Evolutionary conservation across 805 yeast genomes (phyloP).

Genomic region (Metschnikowia arizonensis): DNA sequence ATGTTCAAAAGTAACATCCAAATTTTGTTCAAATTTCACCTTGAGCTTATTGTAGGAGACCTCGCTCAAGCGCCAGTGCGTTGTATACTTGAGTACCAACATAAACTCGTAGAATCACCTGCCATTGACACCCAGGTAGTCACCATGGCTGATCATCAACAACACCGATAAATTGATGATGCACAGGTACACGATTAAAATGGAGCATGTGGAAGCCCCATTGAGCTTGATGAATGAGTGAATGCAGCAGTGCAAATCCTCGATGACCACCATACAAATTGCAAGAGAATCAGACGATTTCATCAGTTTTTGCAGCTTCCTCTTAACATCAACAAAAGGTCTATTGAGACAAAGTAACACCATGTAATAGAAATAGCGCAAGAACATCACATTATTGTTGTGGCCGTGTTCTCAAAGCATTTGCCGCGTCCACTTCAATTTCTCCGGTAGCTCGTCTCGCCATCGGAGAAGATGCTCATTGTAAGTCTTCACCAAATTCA

Average conservation of each 20-base stretch:
- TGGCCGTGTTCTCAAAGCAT: constrained; percentile 6
- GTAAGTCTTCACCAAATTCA: constrained; percentile 7
- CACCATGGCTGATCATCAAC: background rate
- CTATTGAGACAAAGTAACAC: constrained; percentile 14
- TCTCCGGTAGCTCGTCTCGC: constrained; percentile 9
- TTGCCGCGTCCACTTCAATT: constrained; percentile 10
- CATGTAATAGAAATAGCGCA: constrained; percentile 15
- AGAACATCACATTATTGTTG: constrained; percentile 12
- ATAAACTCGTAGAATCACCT: constrained; percentile 13
- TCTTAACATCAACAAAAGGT: constrained; percentile 11
- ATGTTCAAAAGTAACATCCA: constrained; percentile 7
- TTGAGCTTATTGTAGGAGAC: constrained; percentile 9
- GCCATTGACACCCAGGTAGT: background rate
- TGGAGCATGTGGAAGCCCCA: constrained; percentile 10
- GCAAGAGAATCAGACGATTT: constrained; percentile 1
- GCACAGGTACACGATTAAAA: constrained; percentile 14
- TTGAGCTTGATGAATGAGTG: constrained; percentile 9
- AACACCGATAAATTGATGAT: constrained; percentile 12
- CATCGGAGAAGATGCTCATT: constrained; percentile 10
- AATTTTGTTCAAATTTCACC: constrained; percentile 6
- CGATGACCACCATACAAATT: constrained; percentile 9
- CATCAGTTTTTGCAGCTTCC: background rate
- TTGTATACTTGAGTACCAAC: constrained; percentile 9
- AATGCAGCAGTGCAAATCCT: constrained; percentile 9
- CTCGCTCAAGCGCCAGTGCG: constrained; percentile 12